Conservation (phyloP, 1,139 yeast species). For the Saccharomycopsis crataegensis region DNA sequence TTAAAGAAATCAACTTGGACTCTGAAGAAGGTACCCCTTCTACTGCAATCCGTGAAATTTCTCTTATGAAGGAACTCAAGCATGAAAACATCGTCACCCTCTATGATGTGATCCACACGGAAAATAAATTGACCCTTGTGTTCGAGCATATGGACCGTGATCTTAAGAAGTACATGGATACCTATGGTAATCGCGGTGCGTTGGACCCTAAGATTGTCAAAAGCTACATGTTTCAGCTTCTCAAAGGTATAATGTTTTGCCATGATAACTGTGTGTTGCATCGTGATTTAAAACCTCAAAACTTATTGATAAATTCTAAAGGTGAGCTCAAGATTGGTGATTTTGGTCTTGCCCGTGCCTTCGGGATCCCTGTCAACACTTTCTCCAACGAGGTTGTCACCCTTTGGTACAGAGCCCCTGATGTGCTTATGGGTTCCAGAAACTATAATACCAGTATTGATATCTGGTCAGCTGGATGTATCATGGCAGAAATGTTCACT, state of each 20-base stretch:
- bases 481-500: slow-evolving; percentile 95
- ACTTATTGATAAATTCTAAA: slow-evolving; percentile 74
- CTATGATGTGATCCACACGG: slow-evolving; percentile 94
- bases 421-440: slow-evolving; percentile 88
- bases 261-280: slow-evolving; percentile 93
- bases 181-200: slow-evolving; percentile 73
- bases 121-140: slow-evolving; percentile 86
- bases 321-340: slow-evolving; percentile 95
- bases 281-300: slow-evolving; percentile 94
- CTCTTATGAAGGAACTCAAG: slow-evolving; percentile 91
- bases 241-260: slow-evolving; percentile 88
- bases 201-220: slow-evolving; percentile 73
- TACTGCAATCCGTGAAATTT: slow-evolving; percentile 94
- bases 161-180: slow-evolving; percentile 89
- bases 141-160: slow-evolving; percentile 94
- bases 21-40: slow-evolving; percentile 98
- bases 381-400: slow-evolving; percentile 97
- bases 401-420: slow-evolving; percentile 98
- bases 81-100: slow-evolving; percentile 90
- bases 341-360: slow-evolving; percentile 95
- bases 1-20: slow-evolving; percentile 89
- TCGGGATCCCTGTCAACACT: slow-evolving; percentile 96
- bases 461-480: slow-evolving; percentile 99
- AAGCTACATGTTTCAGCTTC: slow-evolving; percentile 86
- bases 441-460: slow-evolving; percentile 95